Base-by-base conservation (phyloP, 192 early-diverging fungal species). In the Backusella macrospora region DNA sequence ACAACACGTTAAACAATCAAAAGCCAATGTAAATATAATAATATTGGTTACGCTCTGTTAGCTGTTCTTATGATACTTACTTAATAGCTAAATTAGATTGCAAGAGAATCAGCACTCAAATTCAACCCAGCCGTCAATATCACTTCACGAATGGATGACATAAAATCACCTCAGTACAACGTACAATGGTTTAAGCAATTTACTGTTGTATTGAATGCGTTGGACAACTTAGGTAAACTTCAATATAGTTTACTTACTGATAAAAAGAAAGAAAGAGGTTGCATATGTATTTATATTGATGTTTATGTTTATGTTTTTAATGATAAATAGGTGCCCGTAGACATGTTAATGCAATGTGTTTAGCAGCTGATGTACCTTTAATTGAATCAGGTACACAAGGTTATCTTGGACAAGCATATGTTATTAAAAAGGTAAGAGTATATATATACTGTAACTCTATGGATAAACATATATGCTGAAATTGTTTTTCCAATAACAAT, bases 361-460 rank as follows among this genome's bases (percentile, higher is more conserved):
- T 99, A 72, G 94, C 94, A 12, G 94, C 96, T 4, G 81, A 92
- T 69, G 88, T 96, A 1, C 95, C 97, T 5, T 83, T 99, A 69
- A 75, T 99, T n/a, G 98, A 99, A 85, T 95, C 95, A 2, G 98
- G 98, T 10, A 99, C 98, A 0, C 92, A 93, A 12, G 98, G 98
- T 23, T 98, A 98, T 82, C 72, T 88, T 38, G 98, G 97, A 23
- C 98, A 99, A 75, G 92, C 93, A 0, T 91, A 92, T 1, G 91
- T 95, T 3, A 97, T 98, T 72, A 86, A 86, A 39, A 94, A 92
- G 82, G 90, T 86, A 37, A 38, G 21, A 14, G 2, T 37, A 39
- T 29, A 23, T 13, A 66, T 26, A 44, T 2, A 62, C 29, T 13
- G 1, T 1, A 0, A 1, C 29, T 34, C 2, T 34, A 34, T 34